Evolutionary conservation across 352 stramenopile species (phyloP), one percentile per base, ranked within the genome.

Genomic region (Pythium pectinolyticum): DNA sequence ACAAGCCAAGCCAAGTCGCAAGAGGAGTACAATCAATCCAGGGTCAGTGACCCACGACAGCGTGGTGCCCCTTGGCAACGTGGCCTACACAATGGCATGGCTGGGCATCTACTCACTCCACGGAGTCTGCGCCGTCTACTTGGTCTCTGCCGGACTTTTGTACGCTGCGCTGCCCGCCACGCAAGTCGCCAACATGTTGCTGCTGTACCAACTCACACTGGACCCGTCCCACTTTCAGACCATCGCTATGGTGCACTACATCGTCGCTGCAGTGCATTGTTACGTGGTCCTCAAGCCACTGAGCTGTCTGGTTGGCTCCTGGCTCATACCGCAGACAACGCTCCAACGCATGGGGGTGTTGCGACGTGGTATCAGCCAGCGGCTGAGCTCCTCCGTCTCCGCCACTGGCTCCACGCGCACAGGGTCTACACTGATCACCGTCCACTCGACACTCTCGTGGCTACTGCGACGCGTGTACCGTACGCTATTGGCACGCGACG

Each of bases 181-280:
- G 19, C 5, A 22, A 17, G 6, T 41, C 4, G 28, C 30, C 8
- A 5, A 28, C 2, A 47, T 31, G 8, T 14, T 62, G 2, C 19
- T 45, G 41, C 22, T 62, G 41, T 54, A 62, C 55, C 54, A 41
- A 43, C 55, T 62, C 30, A 62, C 35, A 1, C 20, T 60, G 24
- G 32, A 25, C 9, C 3, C 20, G 6, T 49, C 17, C 1, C 41
- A 30, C 15, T 60, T 51, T 39, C 22, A 28, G 3, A 32, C 27
- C 12, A 50, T 60, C 14, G 35, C 14, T 5, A 19, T 49, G 19
- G 19, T 30, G 19, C 53, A 60, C 53, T 37, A 39, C 25, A 2
- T 51, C 1, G 14, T 60, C 25, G 53, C 53, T 24, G 34, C 22
- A 2, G 20, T 48, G 5, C 51, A 58, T 24, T n/a, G n/a, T 19